Percentiles rank a stretch among this genome's conserved stretches.
Conservation (phyloP, 1,284 basidiomycete species). For the Naganishia sp. region DNA sequence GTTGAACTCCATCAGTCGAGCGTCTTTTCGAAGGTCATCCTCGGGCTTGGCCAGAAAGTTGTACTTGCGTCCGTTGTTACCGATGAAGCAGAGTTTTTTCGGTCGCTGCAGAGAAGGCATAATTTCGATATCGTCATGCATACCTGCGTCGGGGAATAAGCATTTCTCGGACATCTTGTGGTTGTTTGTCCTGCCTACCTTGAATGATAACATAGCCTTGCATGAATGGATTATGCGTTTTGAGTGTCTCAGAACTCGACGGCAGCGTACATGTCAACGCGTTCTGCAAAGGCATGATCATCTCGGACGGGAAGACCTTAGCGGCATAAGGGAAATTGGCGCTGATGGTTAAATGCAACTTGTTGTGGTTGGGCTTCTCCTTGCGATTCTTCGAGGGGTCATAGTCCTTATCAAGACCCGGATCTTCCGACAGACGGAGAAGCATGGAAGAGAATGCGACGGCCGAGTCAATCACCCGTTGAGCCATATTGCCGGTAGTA, state of each 20-base stretch:
- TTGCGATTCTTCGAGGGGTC: slow-evolving; percentile 39
- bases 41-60: slow-evolving; percentile 96
- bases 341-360: slow-evolving; percentile 34
- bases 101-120: slow-evolving; percentile 94
- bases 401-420: slow-evolving; percentile 40
- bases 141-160: slow-evolving; percentile 58
- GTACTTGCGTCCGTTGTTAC: slow-evolving; percentile 80
- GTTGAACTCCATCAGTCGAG: slow-evolving; percentile 97
- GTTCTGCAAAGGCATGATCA: slow-evolving; percentile 90
- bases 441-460: slow-evolving; percentile 41
- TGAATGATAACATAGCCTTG: slow-evolving; percentile 72
- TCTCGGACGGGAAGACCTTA: slow-evolving; percentile 62
- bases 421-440: slow-evolving; percentile 47
- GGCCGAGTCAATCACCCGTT: slow-evolving; percentile 55
- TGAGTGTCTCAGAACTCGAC: slow-evolving; percentile 63
- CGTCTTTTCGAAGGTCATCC: slow-evolving; percentile 96
- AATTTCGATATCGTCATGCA: slow-evolving; percentile 82
- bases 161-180: background rate
- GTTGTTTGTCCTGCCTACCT: slow-evolving; percentile 57
- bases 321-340: slow-evolving; percentile 65
- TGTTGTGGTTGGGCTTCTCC: slow-evolving; percentile 40
- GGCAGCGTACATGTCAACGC: slow-evolving; percentile 88
- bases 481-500: slow-evolving; percentile 17
- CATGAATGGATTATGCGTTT: slow-evolving; percentile 80
- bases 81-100: slow-evolving; percentile 83